These are phyloP conservation scores for Aspergillus saccharolyticus DNA, from an alignment of 495 filamentous ascomycete species.

Conservation along the genomic window DNA sequence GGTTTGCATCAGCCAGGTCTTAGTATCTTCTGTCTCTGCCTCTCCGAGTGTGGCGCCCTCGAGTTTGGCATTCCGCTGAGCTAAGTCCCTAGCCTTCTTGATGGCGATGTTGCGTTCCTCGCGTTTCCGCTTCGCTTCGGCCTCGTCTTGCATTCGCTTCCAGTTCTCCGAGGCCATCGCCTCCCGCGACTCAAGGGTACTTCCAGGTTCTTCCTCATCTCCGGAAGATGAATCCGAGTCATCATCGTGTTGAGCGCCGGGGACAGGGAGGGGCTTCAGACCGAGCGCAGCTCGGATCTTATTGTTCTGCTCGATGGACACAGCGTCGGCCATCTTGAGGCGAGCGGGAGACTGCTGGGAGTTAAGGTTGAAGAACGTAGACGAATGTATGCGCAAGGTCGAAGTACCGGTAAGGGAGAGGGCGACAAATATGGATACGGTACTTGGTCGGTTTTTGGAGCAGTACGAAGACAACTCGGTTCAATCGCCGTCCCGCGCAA, in stretches of 20 bases:
- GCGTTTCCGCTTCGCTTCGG: slow-evolving; percentile 64
- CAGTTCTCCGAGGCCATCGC: slow-evolving; percentile 72
- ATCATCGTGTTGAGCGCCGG: slow-evolving; percentile 49
- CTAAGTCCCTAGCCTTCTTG: slow-evolving; percentile 82
- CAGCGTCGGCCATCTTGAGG: slow-evolving; percentile 65
- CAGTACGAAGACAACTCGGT: background rate
- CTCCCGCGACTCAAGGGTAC: slow-evolving; percentile 76
- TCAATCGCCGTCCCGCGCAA: background rate
- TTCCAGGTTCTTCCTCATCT: slow-evolving; percentile 61
- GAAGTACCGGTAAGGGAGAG: background rate
- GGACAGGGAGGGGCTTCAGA: slow-evolving; percentile 84
- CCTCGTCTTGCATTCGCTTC: slow-evolving; percentile 57
- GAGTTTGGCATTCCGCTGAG: slow-evolving; percentile 65
- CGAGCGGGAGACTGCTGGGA: background rate
- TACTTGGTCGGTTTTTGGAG: no score
- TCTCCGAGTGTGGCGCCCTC: slow-evolving; percentile 76
- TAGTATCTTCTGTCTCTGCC: slow-evolving; percentile 65
- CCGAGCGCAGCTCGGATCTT: slow-evolving; percentile 84
- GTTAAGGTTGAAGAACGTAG: slow-evolving; percentile 3
- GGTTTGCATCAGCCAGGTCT: slow-evolving; percentile 74
- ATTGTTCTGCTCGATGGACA: slow-evolving; percentile 92
- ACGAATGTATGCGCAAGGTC: background rate
- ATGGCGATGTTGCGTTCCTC: slow-evolving; percentile 73
- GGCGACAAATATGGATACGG: no score
- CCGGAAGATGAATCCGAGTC: slow-evolving; percentile 23